Percentiles rank a stretch among this genome's conserved stretches.
Evolutionary conservation across 2,329 filamentous ascomycete genomes (phyloP).

Genomic region (Botrytis fragariae): DNA sequence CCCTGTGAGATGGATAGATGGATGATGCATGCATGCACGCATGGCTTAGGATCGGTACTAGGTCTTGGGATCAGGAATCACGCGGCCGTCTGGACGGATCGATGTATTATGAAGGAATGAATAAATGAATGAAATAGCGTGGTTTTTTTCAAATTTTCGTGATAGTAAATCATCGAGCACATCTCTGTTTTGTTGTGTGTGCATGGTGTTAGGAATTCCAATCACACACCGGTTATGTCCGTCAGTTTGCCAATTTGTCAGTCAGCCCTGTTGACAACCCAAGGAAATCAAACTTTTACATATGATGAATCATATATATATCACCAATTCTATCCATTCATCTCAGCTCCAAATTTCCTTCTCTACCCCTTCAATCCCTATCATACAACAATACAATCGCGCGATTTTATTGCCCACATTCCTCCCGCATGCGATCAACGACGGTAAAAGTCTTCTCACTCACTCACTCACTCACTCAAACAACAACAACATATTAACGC

Average conservation of each 20-base stretch:
- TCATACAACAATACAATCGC: no score
- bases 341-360: background rate
- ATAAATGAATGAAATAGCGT: background rate
- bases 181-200: rapidly evolving
- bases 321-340: background rate
- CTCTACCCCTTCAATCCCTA: no score
- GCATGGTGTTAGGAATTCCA: rapidly evolving
- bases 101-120: background rate
- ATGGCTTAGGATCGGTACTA: background rate
- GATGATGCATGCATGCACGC: background rate
- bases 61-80: background rate
- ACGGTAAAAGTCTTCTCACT: no score
- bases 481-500: no score
- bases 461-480: no score
- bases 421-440: no score
- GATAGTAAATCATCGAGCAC: background rate
- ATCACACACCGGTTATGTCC: background rate
- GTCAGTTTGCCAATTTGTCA: background rate
- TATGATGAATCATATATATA: background rate
- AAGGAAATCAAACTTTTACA: background rate
- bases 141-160: background rate
- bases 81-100: background rate
- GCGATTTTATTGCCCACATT: no score
- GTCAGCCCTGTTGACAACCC: background rate
- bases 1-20: background rate